phyloP scores from a whole-genome alignment of 805 yeast species.

The Myxozyma neglecta region DNA sequence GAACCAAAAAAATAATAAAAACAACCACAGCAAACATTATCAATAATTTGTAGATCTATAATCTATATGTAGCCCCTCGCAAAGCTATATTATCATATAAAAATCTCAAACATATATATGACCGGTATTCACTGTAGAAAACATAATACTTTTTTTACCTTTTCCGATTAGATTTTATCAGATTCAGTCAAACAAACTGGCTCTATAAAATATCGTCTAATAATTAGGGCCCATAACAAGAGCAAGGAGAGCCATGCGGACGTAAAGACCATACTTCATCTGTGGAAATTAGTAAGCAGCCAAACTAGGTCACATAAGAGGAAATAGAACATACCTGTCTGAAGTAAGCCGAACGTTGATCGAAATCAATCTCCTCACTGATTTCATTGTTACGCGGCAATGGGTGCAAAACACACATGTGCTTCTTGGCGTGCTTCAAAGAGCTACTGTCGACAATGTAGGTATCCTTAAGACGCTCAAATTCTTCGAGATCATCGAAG shows the following conservation, averaged over 20 bases:
- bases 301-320: neutral
- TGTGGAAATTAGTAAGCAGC: slow-evolving; percentile 18
- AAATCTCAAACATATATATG: neutral
- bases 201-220: neutral
- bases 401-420: slow-evolving; percentile 99
- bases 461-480: slow-evolving; percentile 83
- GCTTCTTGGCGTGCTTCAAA: slow-evolving; percentile 89
- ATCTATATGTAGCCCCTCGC: neutral
- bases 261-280: slow-evolving; percentile 96
- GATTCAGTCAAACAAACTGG: neutral
- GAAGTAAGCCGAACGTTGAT: slow-evolving; percentile 98
- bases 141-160: neutral
- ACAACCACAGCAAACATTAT: neutral
- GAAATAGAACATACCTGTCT: slow-evolving; percentile 59
- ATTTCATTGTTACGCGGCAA: slow-evolving; percentile 96
- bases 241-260: slow-evolving; percentile 97
- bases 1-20: neutral
- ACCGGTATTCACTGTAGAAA: neutral
- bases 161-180: neutral
- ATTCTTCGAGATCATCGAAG: slow-evolving; percentile 71
- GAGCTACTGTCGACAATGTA: slow-evolving; percentile 92
- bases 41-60: neutral
- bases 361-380: slow-evolving; percentile 97
- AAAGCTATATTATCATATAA: neutral
- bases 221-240: slow-evolving; percentile 82